These are phyloP conservation scores for Arthroderma sp. DNA, from an alignment of 2,329 filamentous ascomycete species.

Conservation along the genomic window DNA sequence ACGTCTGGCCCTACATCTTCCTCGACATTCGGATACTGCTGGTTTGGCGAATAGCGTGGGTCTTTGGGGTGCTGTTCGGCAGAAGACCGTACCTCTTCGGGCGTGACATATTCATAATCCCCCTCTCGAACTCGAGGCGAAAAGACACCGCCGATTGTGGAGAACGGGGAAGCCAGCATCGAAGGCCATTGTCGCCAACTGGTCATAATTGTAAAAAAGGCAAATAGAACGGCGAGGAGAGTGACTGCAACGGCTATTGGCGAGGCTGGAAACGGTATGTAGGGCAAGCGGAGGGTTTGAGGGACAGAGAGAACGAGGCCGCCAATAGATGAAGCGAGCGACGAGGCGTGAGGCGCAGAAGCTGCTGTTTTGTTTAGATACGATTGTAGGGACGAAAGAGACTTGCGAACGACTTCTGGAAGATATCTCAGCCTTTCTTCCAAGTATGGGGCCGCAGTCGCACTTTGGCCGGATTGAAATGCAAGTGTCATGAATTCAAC, in stretches of 20 bases:
- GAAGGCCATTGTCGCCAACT: slow-evolving; percentile 17
- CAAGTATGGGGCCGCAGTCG: slow-evolving; percentile 28
- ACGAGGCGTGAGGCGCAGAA: not conserved
- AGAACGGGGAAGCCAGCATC: not conserved
- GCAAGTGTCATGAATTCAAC: slow-evolving; percentile 24
- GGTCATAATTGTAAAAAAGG: slow-evolving; percentile 15
- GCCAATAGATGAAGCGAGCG: slow-evolving; percentile 14
- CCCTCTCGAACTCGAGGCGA: slow-evolving; percentile 1
- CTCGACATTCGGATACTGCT: slow-evolving; percentile 1
- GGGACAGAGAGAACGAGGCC: slow-evolving; percentile 15
- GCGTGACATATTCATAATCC: slow-evolving; percentile 1
- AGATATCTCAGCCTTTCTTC: slow-evolving; percentile 7
- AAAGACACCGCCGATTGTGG: slow-evolving; percentile 1
- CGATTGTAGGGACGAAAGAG: slow-evolving; percentile 9
- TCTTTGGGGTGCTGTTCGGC: not conserved
- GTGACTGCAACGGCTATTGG: slow-evolving; percentile 18
- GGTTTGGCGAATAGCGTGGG: not conserved
- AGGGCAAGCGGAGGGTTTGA: slow-evolving; percentile 11
- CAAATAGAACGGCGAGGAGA: slow-evolving; percentile 14
- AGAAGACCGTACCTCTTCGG: not conserved
- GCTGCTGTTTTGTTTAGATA: not conserved
- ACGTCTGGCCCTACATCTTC: slow-evolving; percentile 30
- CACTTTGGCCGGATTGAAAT: slow-evolving; percentile 27
- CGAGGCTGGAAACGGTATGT: slow-evolving; percentile 10
- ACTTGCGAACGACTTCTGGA: not conserved